Evolutionary conservation across 2,329 filamentous ascomycete species (phyloP), one percentile per base, ranked within the genome.

Genomic region (Claviceps humidiphila): DNA sequence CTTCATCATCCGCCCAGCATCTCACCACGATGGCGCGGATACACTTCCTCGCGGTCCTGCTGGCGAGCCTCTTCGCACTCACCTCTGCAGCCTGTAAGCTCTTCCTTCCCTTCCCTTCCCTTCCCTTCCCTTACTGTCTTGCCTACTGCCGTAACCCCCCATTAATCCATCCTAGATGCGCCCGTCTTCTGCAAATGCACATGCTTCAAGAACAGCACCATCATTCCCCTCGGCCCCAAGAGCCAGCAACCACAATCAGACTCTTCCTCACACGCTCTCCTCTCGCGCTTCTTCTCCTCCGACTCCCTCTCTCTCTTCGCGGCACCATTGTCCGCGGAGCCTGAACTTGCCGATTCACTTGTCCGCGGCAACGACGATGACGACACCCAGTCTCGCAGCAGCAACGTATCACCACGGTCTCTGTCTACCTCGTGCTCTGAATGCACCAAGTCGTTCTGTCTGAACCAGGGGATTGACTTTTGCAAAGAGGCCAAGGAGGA

Each of bases 161-260:
- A 22, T n/a, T 4, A 16, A 40, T 11, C 49, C 53, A 56, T 62
- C 63, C 57, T 42, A 83, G 80, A 76, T 37, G 75, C 78, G 44
- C 80, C 78, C 17, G 78, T 77, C 2, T 84, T 84, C 64, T 84
- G 81, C 73, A 84, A 84, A 73, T 84, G 81, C 69, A 84, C 79
- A 58, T 84, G 81, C 69, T 82, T 82, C 70, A 79, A 78, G 59
- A 84, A 84, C 70, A 81, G 77, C 72, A 84, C 80, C 58, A 81
- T 84, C 60, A 81, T 84, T 61, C 73, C 76, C 14, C 73, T 83
- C 9, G 76, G 73, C n/a, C 73, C 75, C 16, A 55, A 57, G 22
- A 52, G 57, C 3, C 66, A 72, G 54, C 60, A 66, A 50, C 51
- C 59, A 51, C 57, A 60, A 60, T 55, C 64, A 56, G 54, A 63